These are phyloP conservation scores for Globisporangium acanthophoron DNA, from an alignment of 352 stramenopile species.

Conservation along the genomic window DNA sequence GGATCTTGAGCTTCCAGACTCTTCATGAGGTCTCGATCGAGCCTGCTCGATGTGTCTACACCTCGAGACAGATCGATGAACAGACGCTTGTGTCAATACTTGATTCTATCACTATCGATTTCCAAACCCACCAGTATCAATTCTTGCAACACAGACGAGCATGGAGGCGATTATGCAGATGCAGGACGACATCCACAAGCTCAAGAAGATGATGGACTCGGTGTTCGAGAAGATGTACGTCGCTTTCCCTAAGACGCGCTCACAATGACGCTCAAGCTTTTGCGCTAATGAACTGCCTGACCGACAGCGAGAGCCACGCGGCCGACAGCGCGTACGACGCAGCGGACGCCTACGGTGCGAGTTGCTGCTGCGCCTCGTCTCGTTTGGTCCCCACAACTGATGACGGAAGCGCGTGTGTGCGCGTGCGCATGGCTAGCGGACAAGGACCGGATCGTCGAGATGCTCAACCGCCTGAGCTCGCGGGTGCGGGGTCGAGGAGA, in stretches of 20 bases:
- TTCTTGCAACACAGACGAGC: not conserved
- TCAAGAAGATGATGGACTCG: conserved; percentile 89
- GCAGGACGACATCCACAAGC: conserved; percentile 89
- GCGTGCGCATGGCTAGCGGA: conserved; percentile 39
- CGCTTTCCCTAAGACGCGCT: not conserved
- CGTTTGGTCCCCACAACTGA: not conserved
- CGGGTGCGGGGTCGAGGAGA: conserved; percentile 28
- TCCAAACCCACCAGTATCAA: not conserved
- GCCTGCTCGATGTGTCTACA: too few relatives aligned
- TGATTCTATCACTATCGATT: not conserved
- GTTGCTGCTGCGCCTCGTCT: not conserved
- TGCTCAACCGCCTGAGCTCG: conserved; percentile 84
- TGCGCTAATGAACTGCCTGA: not conserved
- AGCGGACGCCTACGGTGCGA: conserved; percentile 68
- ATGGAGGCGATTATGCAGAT: conserved; percentile 91
- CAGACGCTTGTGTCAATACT: not conserved
- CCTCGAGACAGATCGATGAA: too few relatives aligned
- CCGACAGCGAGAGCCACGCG: conserved; percentile 48
- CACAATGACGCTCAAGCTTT: not conserved
- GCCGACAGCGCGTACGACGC: conserved; percentile 57
- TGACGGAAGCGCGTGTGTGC: not conserved
- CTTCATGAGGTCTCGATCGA: not conserved
- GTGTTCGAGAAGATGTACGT: conserved; percentile 84
- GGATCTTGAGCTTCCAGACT: not conserved
- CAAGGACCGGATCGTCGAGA: conserved; percentile 83